phyloP scores from a whole-genome alignment of 192 early-diverging fungal genomes.

The Coemansia sp. region DNA sequence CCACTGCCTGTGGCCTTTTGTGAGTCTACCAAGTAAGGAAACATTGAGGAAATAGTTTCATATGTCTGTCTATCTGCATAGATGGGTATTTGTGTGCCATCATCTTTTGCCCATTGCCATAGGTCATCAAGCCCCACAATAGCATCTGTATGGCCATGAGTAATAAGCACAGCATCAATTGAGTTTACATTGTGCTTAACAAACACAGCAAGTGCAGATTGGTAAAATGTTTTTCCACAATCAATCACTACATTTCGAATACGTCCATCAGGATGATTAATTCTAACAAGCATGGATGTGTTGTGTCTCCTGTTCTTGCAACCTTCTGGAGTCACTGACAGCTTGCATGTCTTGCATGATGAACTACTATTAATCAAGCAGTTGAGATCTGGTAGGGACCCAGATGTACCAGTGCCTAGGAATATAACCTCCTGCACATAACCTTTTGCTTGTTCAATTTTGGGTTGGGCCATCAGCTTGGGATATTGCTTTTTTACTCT shows the following conservation, averaged over 20 bases:
- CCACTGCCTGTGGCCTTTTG: constrained; percentile 82
- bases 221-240: constrained; percentile 86
- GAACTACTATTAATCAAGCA: constrained; percentile 38
- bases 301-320: constrained; percentile 80
- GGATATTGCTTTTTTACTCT: too few species aligned
- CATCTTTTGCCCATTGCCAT: constrained; percentile 62
- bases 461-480: too few species aligned
- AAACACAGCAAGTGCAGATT: constrained; percentile 55
- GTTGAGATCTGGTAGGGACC: constrained; percentile 41
- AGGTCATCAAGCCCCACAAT: constrained; percentile 86
- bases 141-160: constrained; percentile 93
- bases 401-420: constrained; percentile 83
- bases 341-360: constrained; percentile 73
- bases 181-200: constrained; percentile 58
- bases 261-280: constrained; percentile 63
- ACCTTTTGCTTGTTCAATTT: too few species aligned
- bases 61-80: constrained; percentile 71
- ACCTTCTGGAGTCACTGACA: constrained; percentile 61
- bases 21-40: constrained; percentile 83
- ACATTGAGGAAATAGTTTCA: constrained; percentile 62
- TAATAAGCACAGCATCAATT: constrained; percentile 81
- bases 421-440: constrained; percentile 69
- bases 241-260: constrained; percentile 86
- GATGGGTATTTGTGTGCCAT: constrained; percentile 63
- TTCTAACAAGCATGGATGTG: constrained; percentile 69